These are phyloP conservation scores for Mycosphaerella arachidis DNA, from an alignment of 2,329 filamentous ascomycete species.

Conservation along the genomic window DNA sequence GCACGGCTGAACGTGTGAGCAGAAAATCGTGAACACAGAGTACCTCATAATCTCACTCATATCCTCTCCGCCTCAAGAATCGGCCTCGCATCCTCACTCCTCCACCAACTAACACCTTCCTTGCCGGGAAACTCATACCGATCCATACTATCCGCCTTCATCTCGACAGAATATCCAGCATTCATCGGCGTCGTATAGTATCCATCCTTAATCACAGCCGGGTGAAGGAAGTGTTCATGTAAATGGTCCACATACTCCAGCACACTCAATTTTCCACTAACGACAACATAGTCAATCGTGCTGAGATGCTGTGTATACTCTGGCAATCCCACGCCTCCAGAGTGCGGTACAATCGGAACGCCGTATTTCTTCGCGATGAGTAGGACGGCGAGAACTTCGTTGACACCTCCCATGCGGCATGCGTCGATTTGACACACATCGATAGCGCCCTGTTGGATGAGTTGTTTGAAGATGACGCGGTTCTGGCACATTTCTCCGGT, in stretches of 20 bases:
- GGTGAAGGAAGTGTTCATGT: slow-evolving; percentile 88
- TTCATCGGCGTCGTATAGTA: slow-evolving; percentile 82
- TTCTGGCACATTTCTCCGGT: slow-evolving; percentile 97
- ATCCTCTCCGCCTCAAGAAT: slow-evolving; percentile 60
- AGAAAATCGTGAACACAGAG: no score
- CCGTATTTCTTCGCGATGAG: slow-evolving; percentile 76
- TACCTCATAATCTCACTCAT: slow-evolving; percentile 17
- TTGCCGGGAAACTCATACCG: slow-evolving; percentile 70
- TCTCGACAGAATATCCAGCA: slow-evolving; percentile 87
- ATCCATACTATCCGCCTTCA: slow-evolving; percentile 86
- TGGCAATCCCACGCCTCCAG: slow-evolving; percentile 80
- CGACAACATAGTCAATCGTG: slow-evolving; percentile 88
- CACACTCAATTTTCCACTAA: slow-evolving; percentile 69
- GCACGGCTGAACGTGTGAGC: no score
- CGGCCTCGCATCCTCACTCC: slow-evolving; percentile 67
- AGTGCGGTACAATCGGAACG: slow-evolving; percentile 83
- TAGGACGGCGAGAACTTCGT: slow-evolving; percentile 86
- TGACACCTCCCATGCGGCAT: slow-evolving; percentile 83
- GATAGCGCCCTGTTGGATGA: slow-evolving; percentile 73
- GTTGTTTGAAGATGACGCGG: slow-evolving; percentile 89
- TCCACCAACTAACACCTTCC: slow-evolving; percentile 81
- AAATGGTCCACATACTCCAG: slow-evolving; percentile 90
- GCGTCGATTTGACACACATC: slow-evolving; percentile 89
- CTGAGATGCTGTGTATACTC: slow-evolving; percentile 92
- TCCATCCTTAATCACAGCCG: slow-evolving; percentile 72